Evolutionary conservation across 305 asterid species (phyloP), one percentile per base, ranked within the genome.

Genomic region (Coffea humblotiana): DNA sequence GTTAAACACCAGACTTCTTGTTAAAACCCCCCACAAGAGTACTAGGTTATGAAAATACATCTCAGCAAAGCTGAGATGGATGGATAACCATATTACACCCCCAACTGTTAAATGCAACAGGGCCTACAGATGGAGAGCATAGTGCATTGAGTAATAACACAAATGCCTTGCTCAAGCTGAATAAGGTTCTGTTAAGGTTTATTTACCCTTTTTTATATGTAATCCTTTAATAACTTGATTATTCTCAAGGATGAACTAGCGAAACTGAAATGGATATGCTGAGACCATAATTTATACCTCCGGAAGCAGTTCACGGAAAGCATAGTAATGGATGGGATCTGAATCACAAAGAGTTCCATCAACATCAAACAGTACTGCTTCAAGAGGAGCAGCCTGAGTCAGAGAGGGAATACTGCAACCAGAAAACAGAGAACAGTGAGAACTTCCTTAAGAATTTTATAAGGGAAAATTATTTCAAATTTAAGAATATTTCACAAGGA

Each of bases 331-430:
- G 86, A 95, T 87, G 81, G 99, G 99, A 83, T 95, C 99, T 3
- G 99, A 80, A 85, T 95, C 99, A 51, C 97, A 90, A 78, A 95
- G 85, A 64, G 99, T 95, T 78, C 99, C 99, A 84, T 95, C 99
- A 37, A 95, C 82, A 48, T 95, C 99, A 82, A 95, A 95, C 32
- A 95, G 85, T 25, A 93, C 94, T 45, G 99, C 99, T 86, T 95
- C 90, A 78, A 95, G 89, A 71, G 99, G 97, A 81, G 96, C 97
- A 84, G 88, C 88, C 74, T 87, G 83, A 79, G 85, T 78, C 72
- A 95, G 90, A 74, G 98, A 76, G 80, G 86, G 56, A 37, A 80
- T 70, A 70, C 97, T 93, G 98, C 82, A 29, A 60, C 77, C 51
- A 84, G 77, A 91, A 75, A 84, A 77, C 32, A 47, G 12, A 29